Evolutionary conservation across 345 rosid genomes (phyloP).

Genomic region (Isatis tinctoria): DNA sequence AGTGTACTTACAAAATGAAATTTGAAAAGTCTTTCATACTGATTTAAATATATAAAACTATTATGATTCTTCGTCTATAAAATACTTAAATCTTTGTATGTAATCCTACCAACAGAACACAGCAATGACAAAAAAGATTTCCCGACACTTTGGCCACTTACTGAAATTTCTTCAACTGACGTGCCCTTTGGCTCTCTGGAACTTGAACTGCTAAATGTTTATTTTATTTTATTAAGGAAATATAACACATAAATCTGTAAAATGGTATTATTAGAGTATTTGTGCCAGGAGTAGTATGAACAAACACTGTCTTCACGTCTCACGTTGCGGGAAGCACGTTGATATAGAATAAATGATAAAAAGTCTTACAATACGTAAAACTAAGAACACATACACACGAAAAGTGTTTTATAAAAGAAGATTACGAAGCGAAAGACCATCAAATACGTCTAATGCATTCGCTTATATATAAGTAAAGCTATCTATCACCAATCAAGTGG

Average conservation of each 20-base stretch:
- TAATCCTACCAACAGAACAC: constrained; percentile 11
- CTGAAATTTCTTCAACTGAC: background rate
- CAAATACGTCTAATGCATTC: constrained; percentile 3
- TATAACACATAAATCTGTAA: background rate
- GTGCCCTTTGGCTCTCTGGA: constrained; percentile 1
- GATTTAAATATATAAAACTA: background rate
- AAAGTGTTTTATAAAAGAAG: background rate
- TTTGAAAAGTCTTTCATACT: background rate
- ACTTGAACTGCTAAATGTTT: background rate
- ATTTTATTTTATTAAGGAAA: too few relatives aligned
- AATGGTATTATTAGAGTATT: background rate
- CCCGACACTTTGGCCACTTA: constrained; percentile 30
- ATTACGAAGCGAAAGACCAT: constrained; percentile 10
- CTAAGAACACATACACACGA: background rate
- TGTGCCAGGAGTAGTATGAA: background rate
- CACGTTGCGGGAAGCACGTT: constrained; percentile 15
- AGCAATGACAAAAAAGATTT: background rate
- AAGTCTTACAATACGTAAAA: background rate
- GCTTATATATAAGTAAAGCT: constrained; percentile 4
- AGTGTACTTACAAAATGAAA: background rate
- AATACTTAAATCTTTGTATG: background rate
- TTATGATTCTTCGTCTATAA: background rate
- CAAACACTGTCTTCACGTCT: background rate
- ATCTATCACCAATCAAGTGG: constrained; percentile 1
- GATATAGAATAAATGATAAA: background rate